phyloP scores from a whole-genome alignment of 192 early-diverging fungal genomes.

The Radiomyces spectabilis region DNA sequence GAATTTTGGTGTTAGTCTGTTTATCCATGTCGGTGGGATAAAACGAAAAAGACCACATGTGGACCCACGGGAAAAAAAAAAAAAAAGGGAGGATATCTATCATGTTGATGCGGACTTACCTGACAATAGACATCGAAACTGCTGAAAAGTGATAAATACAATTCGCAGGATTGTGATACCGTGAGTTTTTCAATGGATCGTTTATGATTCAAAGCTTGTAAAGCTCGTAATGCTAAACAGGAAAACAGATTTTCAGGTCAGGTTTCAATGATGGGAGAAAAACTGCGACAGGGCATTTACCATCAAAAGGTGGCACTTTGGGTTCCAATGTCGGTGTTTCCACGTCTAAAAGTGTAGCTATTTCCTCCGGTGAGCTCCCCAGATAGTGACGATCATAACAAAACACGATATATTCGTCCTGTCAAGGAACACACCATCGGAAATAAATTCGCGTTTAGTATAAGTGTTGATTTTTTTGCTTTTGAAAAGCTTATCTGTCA shows the following conservation, averaged over 20 bases:
- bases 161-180: constrained; percentile 2
- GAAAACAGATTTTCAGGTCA: no score
- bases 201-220: no score
- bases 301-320: constrained; percentile 19
- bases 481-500: no score
- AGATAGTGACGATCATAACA: constrained; percentile 44
- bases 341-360: constrained; percentile 32
- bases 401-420: constrained; percentile 48
- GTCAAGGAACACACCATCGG: no score
- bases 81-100: background rate
- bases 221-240: no score
- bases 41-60: background rate
- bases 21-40: background rate
- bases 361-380: constrained; percentile 30
- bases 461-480: background rate
- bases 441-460: no score
- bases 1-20: constrained; percentile 13
- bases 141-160: constrained; percentile 19
- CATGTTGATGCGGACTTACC: constrained; percentile 3
- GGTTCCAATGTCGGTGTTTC: constrained; percentile 23
- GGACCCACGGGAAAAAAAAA: background rate
- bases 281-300: no score
- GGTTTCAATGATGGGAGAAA: no score
- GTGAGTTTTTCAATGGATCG: background rate
- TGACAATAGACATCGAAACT: constrained; percentile 22